These are phyloP conservation scores for Emmonsiellopsis sp. DNA, from an alignment of 2,329 filamentous ascomycete species.

Conservation along the genomic window DNA sequence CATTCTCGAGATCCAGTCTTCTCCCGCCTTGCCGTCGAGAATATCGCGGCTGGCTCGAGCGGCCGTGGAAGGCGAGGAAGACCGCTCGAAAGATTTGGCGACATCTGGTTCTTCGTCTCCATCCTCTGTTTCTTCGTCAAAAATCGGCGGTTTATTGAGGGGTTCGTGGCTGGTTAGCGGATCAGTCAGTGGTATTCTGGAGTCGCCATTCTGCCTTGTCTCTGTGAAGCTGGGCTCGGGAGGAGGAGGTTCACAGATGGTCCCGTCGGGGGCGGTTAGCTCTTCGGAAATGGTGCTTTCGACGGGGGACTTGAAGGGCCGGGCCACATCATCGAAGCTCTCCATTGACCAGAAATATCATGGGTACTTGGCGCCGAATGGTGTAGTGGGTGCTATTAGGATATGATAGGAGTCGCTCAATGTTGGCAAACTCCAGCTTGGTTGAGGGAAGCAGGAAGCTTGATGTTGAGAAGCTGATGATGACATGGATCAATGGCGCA, in stretches of 20 bases:
- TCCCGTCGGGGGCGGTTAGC: conserved; percentile 14
- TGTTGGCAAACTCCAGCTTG: no score
- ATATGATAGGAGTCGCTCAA: no score
- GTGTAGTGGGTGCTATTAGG: no score
- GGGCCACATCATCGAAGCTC: conserved; percentile 29
- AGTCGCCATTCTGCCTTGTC: neutral
- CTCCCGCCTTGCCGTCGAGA: conserved; percentile 21
- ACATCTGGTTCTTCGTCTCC: conserved; percentile 37
- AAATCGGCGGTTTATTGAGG: conserved; percentile 16
- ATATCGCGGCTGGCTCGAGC: conserved; percentile 29
- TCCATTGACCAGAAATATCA: conserved; percentile 20
- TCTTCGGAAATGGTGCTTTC: conserved; percentile 15
- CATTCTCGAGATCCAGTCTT: conserved; percentile 54
- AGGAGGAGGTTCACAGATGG: conserved; percentile 7
- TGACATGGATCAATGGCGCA: no score
- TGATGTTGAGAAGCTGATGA: no score
- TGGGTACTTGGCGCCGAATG: no score
- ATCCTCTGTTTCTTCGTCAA: conserved; percentile 25
- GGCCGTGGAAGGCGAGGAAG: conserved; percentile 26
- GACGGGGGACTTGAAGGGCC: conserved; percentile 17
- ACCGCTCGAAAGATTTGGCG: conserved; percentile 36
- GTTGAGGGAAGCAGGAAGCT: no score
- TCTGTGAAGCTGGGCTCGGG: neutral
- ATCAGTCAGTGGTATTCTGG: neutral
- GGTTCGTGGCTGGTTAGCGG: neutral